Base-by-base conservation (phyloP, 164 flowering plant species). In the Vitis rupestris region DNA sequence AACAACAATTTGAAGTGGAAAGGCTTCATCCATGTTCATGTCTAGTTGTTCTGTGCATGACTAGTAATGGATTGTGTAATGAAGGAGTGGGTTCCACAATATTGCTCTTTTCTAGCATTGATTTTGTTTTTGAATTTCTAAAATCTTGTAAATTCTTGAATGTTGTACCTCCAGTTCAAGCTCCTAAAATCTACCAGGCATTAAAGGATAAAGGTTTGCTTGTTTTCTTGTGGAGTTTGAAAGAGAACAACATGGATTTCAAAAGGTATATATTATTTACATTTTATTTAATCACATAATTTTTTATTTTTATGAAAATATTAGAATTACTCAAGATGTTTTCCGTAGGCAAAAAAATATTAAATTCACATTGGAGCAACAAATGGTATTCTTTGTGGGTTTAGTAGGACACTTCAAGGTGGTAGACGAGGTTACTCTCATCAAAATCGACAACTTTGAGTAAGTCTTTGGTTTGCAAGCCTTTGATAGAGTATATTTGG, bases 241-340 rank as follows among this genome's bases (percentile, higher is more conserved):
- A 88, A 98, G 97, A 71, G 99, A 95, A 73, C 89, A 83, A 61
- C 99, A 95, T 80, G 98, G 99, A 68, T 95, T 95, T 71, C 97
- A 92, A 23, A 93, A 93, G 97, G 98, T 95, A 82, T 60, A 11
- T 11, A n/a, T 59, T 51, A 29, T 37, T 0, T 59, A 56, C 66
- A 4, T 63, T 50, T 29, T 17, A 14, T 66, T 19, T 47, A 12
- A 15, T 30, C n/a, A 48, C 16, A 49, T 48, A 14, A 57, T 19
- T 48, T n/a, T 56, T 50, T 11, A 10, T 50, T 19, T 55, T 15
- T 15, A 10, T 12, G 11, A 16, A 29, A 23, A 13, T 50, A n/a
- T 49, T 10, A 50, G 16, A 52, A 10, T 61, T 37, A 12, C 27
- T 27, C 2, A 23, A 68, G 27, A 30, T 63, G 61, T 51, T 23